phyloP scores from a whole-genome alignment of 495 filamentous ascomycete genomes.

The Penicillium mononematosum region DNA sequence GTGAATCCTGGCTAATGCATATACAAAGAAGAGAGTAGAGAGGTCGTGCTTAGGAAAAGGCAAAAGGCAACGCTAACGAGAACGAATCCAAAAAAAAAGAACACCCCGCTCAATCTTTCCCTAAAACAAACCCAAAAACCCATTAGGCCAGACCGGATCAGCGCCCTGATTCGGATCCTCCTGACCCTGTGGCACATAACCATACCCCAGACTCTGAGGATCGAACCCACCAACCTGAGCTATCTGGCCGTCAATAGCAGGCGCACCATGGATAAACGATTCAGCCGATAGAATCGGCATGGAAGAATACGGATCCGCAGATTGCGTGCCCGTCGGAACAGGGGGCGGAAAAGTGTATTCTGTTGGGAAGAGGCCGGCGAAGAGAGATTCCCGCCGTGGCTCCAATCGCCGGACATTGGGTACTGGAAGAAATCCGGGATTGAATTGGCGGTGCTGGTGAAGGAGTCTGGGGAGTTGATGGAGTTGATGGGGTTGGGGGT shows the following conservation, averaged over 20 bases:
- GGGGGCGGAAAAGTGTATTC: conserved; percentile 12
- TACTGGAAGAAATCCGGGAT: conserved; percentile 42
- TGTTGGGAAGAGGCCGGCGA: conserved; percentile 30
- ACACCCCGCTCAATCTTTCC: neutral
- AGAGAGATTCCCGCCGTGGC: conserved; percentile 33
- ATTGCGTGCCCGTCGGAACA: neutral
- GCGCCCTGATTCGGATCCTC: conserved; percentile 10
- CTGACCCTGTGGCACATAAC: conserved; percentile 1
- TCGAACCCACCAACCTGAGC: neutral
- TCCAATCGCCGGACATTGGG: conserved; percentile 40
- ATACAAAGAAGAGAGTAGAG: neutral
- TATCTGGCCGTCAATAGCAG: conserved; percentile 1
- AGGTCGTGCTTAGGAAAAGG: neutral
- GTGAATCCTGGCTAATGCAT: neutral
- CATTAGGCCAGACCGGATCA: conserved; percentile 18
- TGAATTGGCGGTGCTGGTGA: conserved; percentile 15
- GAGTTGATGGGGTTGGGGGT: conserved; percentile 1
- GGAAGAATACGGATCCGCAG: neutral
- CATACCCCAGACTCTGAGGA: conserved; percentile 9
- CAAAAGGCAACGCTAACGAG: neutral
- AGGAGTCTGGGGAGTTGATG: conserved; percentile 25
- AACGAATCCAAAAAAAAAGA: neutral
- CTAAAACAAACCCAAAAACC: conserved; percentile 25
- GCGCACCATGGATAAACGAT: conserved; percentile 20
- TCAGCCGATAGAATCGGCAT: conserved; percentile 24